Base-by-base conservation (phyloP, 352 stramenopile genomes). In the Phytophthora crassamura region DNA sequence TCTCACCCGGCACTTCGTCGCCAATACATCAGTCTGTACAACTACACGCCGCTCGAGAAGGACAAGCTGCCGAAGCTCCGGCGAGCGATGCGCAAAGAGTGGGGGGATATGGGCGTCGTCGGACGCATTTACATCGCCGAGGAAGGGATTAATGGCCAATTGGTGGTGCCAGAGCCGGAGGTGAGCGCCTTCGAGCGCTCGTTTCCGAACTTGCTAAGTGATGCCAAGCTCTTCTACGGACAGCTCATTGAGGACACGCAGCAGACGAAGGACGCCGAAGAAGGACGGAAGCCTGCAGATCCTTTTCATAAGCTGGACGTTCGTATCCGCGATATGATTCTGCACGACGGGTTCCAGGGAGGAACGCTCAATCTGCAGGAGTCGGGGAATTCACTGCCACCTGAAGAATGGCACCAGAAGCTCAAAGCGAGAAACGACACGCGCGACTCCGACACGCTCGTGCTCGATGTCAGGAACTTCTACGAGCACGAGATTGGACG, bases 81-180 rank as follows among this genome's bases (percentile, higher is more conserved):
- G 16, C 63, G 63, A 20, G 56, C 71, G 4, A 41, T 89, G 58
- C 58, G 64, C 11, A 48, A 69, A 6, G 33, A 58, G 7, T 94
- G 87, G 89, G 59, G 52, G 11, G 42, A 59, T 14, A 53, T 95
- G 34, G 72, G 74, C 14, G 78, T 86, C 7, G 51, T 82, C 5
- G 86, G 89, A 5, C 72, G 89, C 50, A 84, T 98, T 12, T 99
- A 99, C 74, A 91, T 98, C 15, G 92, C 95, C 7, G 63, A 85
- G 10, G 96, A 98, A 82, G 96, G 94, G 16, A 82, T 98, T 43
- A 99, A 99, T 78, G 96, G 91, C 7, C 96, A 99, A 82, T 93
- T 98, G 76, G 88, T 93, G 36, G 77, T 98, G 28, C 95, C 96
- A 2, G 85, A 86, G 35, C 84, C 78, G 40, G 80, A 89, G 8